phyloP scores from a whole-genome alignment of 208 protist species.

The Eutreptiella sp. region DNA sequence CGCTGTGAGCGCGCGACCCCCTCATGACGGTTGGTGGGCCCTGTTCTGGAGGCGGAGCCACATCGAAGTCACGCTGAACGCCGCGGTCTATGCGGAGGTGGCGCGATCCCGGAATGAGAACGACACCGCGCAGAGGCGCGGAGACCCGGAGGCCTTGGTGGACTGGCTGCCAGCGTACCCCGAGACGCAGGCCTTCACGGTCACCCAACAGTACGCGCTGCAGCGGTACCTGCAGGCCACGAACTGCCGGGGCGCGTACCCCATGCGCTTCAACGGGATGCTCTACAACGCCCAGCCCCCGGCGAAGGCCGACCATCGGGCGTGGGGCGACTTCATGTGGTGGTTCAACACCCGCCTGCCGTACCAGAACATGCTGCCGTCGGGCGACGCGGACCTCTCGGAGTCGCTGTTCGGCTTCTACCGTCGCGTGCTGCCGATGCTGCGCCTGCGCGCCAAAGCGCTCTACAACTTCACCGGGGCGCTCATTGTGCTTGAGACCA shows the following conservation, averaged over 20 bases:
- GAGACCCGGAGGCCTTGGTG: too few relatives aligned
- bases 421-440: background rate
- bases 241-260: background rate
- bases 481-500: conserved; percentile 1
- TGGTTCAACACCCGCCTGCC: conserved; percentile 15
- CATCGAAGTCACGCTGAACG: too few relatives aligned
- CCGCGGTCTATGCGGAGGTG: too few relatives aligned
- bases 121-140: too few relatives aligned
- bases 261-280: conserved; percentile 22
- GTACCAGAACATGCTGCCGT: conserved; percentile 24
- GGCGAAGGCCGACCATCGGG: background rate
- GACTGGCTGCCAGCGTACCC: too few relatives aligned
- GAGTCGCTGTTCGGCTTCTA: background rate
- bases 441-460: background rate
- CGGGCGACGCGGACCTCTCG: conserved; percentile 4
- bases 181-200: background rate
- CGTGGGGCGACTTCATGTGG: conserved; percentile 18
- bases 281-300: background rate
- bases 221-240: conserved; percentile 18
- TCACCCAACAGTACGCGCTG: conserved; percentile 9
- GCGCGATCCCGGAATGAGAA: too few relatives aligned
- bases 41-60: conserved; percentile 7
- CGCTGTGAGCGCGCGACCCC: background rate
- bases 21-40: background rate
- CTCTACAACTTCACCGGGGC: conserved; percentile 22